Evolutionary conservation across 495 filamentous ascomycete species (phyloP), one percentile per base, ranked within the genome.

Genomic region (Aspergillus avenaceus): DNA sequence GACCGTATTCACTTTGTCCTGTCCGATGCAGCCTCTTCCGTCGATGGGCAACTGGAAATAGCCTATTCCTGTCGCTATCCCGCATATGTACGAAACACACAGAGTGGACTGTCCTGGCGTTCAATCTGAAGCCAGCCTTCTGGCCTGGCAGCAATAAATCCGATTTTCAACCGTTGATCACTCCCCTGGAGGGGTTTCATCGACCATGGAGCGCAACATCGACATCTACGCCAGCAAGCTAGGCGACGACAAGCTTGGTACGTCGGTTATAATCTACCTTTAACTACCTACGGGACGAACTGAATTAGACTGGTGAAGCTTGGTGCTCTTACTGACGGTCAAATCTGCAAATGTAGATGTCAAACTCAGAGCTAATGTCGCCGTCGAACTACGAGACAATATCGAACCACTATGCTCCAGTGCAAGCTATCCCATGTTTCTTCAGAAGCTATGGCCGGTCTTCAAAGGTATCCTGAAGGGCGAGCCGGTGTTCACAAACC

Each of bases 401-500:
- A 86, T 95, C 55, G 91, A 97, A 52, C 77, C 80, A 45, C 81
- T 83, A 54, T 84, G 76, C 65, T 79, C 78, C 40, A 78, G 80
- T 47, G 64, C 76, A 47, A 75, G 69, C 52, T 97, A 97, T 63
- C 71, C 79, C 14, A 68, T 73, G 27, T 97, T 97, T 62, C 78
- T 97, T 51, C 78, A 84, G 55, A 88, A 87, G 70, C 70, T 97
- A 56, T 84, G 96, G 71, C 95, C 95, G 12, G 76, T 95, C n/a
- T 90, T 97, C 70, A 78, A 90, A 64, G 82, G 81, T 53, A 86
- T 97, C 25, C 70, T 99, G 29, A 83, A 85, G 62, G 90, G 90
- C 26, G 85, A 86, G 49, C 90, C 89, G n/a, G 84, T 95, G 29
- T 96, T 97, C 66, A 86, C 89, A 52, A 95, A 85, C 60, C 87